These are phyloP conservation scores for Parachlorella kessleri DNA, from an alignment of 139 green algal genomes.

Conservation along the genomic window DNA sequence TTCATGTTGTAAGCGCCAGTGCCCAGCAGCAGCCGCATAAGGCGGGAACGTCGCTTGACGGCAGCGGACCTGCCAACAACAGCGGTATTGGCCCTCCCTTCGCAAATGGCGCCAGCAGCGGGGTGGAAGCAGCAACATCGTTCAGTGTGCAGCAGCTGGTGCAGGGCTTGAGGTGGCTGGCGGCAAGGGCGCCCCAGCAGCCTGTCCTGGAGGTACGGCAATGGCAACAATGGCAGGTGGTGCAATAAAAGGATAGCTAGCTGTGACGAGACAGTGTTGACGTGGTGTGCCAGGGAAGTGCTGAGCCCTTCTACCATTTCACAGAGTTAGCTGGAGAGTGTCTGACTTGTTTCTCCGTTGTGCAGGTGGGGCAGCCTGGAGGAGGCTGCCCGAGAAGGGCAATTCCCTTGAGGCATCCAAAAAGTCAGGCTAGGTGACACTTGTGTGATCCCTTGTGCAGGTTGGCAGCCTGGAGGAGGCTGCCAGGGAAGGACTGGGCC, in stretches of 20 bases:
- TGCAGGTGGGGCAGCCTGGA: too few relatives aligned
- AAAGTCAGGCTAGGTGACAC: too few relatives aligned
- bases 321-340: too few relatives aligned
- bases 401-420: too few relatives aligned
- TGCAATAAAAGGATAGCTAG: not conserved
- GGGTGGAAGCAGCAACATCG: not conserved
- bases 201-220: conserved; percentile 9
- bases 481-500: not conserved
- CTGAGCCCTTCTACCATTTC: not conserved
- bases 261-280: not conserved
- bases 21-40: not conserved
- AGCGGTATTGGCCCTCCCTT: not conserved
- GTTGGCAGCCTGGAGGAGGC: not conserved
- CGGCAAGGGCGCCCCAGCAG: conserved; percentile 12
- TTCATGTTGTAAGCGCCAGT: too few relatives aligned
- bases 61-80: not conserved
- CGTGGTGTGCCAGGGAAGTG: not conserved
- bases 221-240: not conserved
- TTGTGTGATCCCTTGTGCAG: not conserved
- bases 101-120: not conserved
- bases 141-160: conserved; percentile 11
- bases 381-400: too few relatives aligned
- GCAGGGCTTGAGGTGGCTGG: conserved; percentile 31
- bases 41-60: not conserved
- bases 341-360: not conserved